These are phyloP conservation scores for Lactifluus pinguis DNA, from an alignment of 768 basidiomycete species.

Conservation along the genomic window DNA sequence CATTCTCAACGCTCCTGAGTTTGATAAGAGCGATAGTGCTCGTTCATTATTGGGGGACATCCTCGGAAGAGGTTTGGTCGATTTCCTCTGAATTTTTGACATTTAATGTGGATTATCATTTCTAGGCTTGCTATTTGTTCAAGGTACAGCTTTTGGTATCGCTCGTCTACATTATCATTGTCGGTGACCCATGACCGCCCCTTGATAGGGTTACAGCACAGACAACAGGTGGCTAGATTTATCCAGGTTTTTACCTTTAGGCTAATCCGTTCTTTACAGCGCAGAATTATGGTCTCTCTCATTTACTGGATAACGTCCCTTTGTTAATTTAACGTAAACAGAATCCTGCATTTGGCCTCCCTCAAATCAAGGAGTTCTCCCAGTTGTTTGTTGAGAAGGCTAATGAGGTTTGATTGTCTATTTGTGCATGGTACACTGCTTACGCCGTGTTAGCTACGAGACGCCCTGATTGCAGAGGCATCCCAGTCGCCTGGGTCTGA, in stretches of 20 bases:
- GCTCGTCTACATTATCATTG: not conserved
- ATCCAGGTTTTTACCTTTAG: not conserved
- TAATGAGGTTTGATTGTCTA: slow-evolving; percentile 5
- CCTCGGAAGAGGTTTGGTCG: slow-evolving; percentile 10
- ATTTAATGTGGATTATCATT: not conserved
- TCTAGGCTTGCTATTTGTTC: slow-evolving; percentile 10
- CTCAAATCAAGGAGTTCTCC: slow-evolving; percentile 8
- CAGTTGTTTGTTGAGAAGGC: slow-evolving; percentile 14
- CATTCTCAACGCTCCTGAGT: slow-evolving; percentile 8
- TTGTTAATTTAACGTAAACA: not conserved
- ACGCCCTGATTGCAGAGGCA: not conserved
- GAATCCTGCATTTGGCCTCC: slow-evolving; percentile 14
- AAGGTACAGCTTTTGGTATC: not conserved
- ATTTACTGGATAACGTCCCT: not conserved
- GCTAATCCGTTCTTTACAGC: slow-evolving; percentile 1
- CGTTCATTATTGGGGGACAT: not conserved
- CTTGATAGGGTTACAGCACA: slow-evolving; percentile 6
- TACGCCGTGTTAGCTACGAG: not conserved
- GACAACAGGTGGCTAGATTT: slow-evolving; percentile 4
- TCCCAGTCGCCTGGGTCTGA: not conserved
- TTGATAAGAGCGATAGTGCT: not conserved
- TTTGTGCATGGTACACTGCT: not conserved
- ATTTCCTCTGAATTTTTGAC: not conserved
- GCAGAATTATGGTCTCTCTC: slow-evolving; percentile 11
- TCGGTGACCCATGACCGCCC: not conserved